Evolutionary conservation across 495 filamentous ascomycete genomes (phyloP).

Genomic region (Trypethelium eluteriae): DNA sequence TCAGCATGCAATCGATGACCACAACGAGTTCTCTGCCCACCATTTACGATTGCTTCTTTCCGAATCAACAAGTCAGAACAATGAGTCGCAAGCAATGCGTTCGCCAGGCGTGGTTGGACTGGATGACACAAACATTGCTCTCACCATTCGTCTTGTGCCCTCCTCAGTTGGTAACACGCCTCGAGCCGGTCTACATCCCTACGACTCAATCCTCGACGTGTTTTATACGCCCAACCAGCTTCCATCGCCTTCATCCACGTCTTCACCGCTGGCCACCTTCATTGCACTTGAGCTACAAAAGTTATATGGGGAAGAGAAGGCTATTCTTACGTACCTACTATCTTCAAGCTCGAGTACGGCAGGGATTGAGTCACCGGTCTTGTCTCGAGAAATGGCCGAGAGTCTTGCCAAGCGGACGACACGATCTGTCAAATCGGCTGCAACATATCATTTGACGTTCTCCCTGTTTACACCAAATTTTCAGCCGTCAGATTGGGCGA

Average conservation of each 20-base stretch:
- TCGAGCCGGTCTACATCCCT: background rate
- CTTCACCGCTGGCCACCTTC: constrained; percentile 68
- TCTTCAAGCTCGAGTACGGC: constrained; percentile 39
- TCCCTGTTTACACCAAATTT: constrained; percentile 80
- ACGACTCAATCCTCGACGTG: constrained; percentile 14
- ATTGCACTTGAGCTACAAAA: constrained; percentile 71
- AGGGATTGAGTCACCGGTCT: constrained; percentile 26
- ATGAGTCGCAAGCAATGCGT: constrained; percentile 7
- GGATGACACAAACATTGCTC: constrained; percentile 12
- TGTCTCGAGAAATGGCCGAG: constrained; percentile 44
- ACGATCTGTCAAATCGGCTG: constrained; percentile 79
- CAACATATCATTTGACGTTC: constrained; percentile 93
- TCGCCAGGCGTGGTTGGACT: constrained; percentile 7
- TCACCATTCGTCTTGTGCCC: background rate
- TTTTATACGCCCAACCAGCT: constrained; percentile 15
- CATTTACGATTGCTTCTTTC: constrained; percentile 71
- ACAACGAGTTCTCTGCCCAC: constrained; percentile 87
- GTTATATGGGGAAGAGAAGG: constrained; percentile 82
- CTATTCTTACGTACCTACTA: constrained; percentile 76
- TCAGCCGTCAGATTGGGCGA: constrained; percentile 81
- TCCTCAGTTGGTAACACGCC: background rate
- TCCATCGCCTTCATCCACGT: constrained; percentile 58
- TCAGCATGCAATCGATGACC: constrained; percentile 82
- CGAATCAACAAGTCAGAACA: constrained; percentile 23
- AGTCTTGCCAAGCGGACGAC: constrained; percentile 57